Evolutionary conservation across 1,139 yeast genomes (phyloP).

Genomic region (Hanseniaspora uvarum): DNA sequence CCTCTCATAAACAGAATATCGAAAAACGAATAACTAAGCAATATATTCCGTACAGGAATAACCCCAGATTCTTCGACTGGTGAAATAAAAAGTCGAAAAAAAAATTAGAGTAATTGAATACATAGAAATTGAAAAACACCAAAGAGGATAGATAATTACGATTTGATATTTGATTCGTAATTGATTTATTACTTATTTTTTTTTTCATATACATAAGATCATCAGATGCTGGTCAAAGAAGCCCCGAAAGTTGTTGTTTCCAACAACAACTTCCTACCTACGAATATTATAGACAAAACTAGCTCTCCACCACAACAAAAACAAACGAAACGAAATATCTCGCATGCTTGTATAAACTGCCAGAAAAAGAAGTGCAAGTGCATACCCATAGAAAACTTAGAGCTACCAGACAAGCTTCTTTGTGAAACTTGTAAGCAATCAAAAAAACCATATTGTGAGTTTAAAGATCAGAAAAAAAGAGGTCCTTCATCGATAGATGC

Average conservation of each 20-base stretch:
- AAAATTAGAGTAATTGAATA: no score
- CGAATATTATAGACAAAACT: not conserved
- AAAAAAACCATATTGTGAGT: not conserved
- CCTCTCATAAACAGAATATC: not conserved
- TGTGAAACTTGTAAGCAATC: conserved; percentile 4
- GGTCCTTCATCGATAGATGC: not conserved
- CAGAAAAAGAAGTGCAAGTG: conserved; percentile 16
- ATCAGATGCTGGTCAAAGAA: not conserved
- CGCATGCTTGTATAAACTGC: conserved; percentile 12
- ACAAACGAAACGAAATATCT: not conserved
- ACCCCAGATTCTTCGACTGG: not conserved
- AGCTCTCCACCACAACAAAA: not conserved
- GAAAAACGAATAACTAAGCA: not conserved
- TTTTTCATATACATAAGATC: not conserved
- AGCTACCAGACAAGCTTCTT: not conserved
- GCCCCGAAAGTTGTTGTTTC: not conserved
- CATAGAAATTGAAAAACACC: no score
- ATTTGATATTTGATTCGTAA: no score
- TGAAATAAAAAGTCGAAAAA: not conserved
- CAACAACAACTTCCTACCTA: not conserved
- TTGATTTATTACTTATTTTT: no score
- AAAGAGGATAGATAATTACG: no score
- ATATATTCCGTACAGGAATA: not conserved
- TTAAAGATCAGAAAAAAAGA: conserved; percentile 8
- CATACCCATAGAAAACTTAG: not conserved